Evolutionary conservation across 768 basidiomycete species (phyloP).

Genomic region (Harrya chromipes): DNA sequence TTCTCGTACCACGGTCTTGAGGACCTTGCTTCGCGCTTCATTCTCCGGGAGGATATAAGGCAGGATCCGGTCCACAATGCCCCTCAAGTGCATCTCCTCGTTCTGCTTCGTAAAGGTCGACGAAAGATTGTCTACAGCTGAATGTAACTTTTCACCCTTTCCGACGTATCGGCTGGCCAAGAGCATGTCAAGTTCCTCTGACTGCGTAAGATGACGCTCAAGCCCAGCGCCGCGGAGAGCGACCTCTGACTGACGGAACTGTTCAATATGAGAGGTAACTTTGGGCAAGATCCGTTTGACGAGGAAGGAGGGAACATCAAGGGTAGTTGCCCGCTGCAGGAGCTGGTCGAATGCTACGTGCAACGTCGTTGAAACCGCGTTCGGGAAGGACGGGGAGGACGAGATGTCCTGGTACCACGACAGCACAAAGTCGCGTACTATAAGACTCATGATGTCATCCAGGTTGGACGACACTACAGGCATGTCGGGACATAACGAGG

Average conservation of each 20-base stretch:
- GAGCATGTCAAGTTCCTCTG: conserved; percentile 84
- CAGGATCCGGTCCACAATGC: conserved; percentile 67
- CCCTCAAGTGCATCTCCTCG: conserved; percentile 81
- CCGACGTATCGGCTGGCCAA: conserved; percentile 77
- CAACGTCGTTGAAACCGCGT: conserved; percentile 73
- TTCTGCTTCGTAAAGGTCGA: conserved; percentile 87
- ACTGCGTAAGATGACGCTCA: conserved; percentile 80
- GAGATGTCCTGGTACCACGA: conserved; percentile 90
- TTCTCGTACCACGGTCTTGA: conserved; percentile 76
- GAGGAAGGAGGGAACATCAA: conserved; percentile 74
- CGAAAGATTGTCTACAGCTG: conserved; percentile 84
- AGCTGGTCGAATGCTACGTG: conserved; percentile 63
- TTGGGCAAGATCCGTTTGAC: conserved; percentile 88
- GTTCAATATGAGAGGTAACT: conserved; percentile 84
- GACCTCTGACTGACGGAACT: conserved; percentile 86
- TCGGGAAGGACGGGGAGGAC: conserved; percentile 83
- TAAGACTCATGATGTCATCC: conserved; percentile 76
- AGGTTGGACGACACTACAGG: conserved; percentile 66
- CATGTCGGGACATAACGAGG: conserved; percentile 62
- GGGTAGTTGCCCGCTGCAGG: conserved; percentile 47
- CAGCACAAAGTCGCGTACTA: conserved; percentile 83
- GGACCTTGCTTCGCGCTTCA: conserved; percentile 66
- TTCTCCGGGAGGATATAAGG: conserved; percentile 72
- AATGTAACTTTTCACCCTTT: conserved; percentile 68
- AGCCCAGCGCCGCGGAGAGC: conserved; percentile 79